Conservation (phyloP, 2,329 filamentous ascomycete species). For the Ophiostoma montium region DNA sequence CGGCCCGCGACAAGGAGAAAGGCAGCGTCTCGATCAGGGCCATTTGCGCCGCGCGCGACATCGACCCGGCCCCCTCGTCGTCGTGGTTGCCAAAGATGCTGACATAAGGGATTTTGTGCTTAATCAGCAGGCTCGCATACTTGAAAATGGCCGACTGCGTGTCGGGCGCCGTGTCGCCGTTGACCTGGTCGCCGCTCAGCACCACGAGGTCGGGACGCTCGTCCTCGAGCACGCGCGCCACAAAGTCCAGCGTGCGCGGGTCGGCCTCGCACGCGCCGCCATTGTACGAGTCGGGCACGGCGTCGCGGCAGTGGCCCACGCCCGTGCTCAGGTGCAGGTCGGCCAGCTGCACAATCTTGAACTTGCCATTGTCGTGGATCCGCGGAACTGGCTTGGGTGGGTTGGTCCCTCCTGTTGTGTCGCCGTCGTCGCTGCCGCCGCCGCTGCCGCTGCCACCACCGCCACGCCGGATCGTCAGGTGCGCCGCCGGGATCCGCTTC, state of each 20-base stretch:
- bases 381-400: conserved; percentile 57
- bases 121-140: conserved; percentile 68
- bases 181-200: conserved; percentile 86
- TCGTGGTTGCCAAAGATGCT: conserved; percentile 97
- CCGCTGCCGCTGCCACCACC: too few relatives aligned
- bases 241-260: conserved; percentile 78
- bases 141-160: conserved; percentile 91
- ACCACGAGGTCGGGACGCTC: conserved; percentile 91
- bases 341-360: conserved; percentile 95
- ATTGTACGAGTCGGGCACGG: conserved; percentile 59
- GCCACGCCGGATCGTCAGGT: conserved; percentile 68
- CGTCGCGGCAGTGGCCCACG: conserved; percentile 69
- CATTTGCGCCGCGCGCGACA: conserved; percentile 71
- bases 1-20: conserved; percentile 74
- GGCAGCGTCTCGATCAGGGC: conserved; percentile 71
- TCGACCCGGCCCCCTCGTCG: conserved; percentile 56
- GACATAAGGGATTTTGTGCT: conserved; percentile 79
- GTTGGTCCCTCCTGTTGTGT: conserved; percentile 25
- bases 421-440: too few relatives aligned
- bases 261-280: conserved; percentile 81
- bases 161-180: conserved; percentile 84
- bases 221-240: conserved; percentile 69
- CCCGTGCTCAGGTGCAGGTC: conserved; percentile 91
- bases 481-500: conserved; percentile 49
- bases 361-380: conserved; percentile 78